phyloP scores from a whole-genome alignment of 495 filamentous ascomycete genomes.

The Recurvomyces mirabilis region DNA sequence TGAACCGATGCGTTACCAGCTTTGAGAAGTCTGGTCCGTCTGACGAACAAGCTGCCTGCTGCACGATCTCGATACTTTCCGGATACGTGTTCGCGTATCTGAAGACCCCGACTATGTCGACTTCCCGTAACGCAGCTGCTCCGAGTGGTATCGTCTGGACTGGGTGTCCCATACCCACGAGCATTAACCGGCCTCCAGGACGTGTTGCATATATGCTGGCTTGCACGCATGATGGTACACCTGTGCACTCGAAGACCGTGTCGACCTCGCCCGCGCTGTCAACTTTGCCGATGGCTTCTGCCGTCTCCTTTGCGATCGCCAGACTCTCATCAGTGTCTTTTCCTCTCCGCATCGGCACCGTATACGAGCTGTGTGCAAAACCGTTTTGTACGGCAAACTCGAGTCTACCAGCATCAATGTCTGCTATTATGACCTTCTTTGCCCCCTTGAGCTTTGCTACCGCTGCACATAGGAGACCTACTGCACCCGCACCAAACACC shows the following conservation, averaged over 20 bases:
- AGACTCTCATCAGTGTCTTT: slow-evolving; percentile 44
- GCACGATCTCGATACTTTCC: slow-evolving; percentile 62
- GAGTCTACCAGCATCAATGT: slow-evolving; percentile 63
- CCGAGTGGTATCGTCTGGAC: slow-evolving; percentile 78
- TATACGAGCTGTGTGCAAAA: slow-evolving; percentile 49
- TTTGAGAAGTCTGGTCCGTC: slow-evolving; percentile 52
- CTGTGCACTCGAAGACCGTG: slow-evolving; percentile 82
- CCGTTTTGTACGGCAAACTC: slow-evolving; percentile 59
- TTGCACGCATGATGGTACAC: slow-evolving; percentile 76
- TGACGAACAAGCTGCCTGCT: slow-evolving; percentile 42
- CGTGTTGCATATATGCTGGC: slow-evolving; percentile 72
- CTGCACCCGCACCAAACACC: slow-evolving; percentile 71
- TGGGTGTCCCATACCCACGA: slow-evolving; percentile 91
- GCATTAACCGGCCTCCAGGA: slow-evolving; percentile 69
- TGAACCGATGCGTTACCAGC: slow-evolving; percentile 67
- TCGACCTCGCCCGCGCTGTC: slow-evolving; percentile 51
- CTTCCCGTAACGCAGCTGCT: slow-evolving; percentile 73
- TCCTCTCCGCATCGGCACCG: slow-evolving; percentile 37
- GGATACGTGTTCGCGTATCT: slow-evolving; percentile 81
- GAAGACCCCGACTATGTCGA: slow-evolving; percentile 88
- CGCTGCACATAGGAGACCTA: slow-evolving; percentile 66
- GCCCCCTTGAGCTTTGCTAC: slow-evolving; percentile 56
- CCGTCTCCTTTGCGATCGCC: slow-evolving; percentile 47
- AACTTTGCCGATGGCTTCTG: slow-evolving; percentile 38
- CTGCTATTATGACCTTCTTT: slow-evolving; percentile 58